Evolutionary conservation across 2,329 filamentous ascomycete genomes (phyloP).

Genomic region (Fusarium sp.): DNA sequence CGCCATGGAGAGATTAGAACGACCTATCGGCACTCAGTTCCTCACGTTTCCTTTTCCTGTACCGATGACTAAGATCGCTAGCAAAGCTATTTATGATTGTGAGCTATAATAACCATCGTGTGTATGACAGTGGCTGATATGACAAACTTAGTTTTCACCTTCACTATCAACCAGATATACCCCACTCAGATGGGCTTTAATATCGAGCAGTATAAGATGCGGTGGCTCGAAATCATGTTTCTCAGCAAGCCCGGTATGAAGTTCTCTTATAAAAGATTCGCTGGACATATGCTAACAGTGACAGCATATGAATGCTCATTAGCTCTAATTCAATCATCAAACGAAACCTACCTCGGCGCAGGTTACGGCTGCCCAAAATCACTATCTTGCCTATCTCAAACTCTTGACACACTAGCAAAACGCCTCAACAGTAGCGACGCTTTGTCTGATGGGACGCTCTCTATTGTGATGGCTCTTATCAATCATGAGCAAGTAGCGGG

Average conservation of each 20-base stretch:
- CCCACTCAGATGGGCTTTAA: conserved; percentile 10
- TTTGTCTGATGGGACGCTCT: background rate
- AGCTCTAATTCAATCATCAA: conserved; percentile 5
- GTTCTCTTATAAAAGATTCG: accelerated
- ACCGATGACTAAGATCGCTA: background rate
- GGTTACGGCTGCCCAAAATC: background rate
- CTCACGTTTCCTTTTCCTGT: conserved; percentile 12
- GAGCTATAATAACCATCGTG: accelerated
- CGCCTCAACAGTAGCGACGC: background rate
- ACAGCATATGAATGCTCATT: conserved; percentile 6
- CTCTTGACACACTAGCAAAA: background rate
- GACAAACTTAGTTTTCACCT: background rate
- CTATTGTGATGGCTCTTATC: conserved; percentile 4
- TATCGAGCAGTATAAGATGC: background rate
- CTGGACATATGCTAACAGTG: accelerated
- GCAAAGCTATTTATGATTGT: conserved; percentile 17
- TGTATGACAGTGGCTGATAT: accelerated
- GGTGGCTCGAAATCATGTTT: conserved; percentile 22
- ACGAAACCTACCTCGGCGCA: conserved; percentile 11
- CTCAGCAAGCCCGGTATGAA: background rate
- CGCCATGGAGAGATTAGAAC: background rate
- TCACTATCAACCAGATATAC: background rate
- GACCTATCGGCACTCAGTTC: background rate
- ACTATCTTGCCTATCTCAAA: conserved; percentile 5
- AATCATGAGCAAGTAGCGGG: conserved; percentile 3